Evolutionary conservation across 352 stramenopile species (phyloP).

Genomic region (Aphanomyces cochlioides): DNA sequence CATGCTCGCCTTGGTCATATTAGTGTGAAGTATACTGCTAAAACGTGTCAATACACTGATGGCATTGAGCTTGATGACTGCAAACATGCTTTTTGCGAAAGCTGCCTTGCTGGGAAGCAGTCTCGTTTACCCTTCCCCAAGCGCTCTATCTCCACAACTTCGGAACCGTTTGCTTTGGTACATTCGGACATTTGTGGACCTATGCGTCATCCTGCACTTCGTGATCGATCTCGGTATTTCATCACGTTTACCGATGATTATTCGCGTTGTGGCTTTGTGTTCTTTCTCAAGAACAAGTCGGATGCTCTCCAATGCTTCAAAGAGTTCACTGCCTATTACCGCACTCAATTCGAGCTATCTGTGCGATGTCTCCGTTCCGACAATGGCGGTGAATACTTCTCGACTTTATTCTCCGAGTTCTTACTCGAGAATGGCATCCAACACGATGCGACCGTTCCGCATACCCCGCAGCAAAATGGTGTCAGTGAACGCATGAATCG

Average conservation of each 20-base stretch:
- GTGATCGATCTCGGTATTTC: background rate
- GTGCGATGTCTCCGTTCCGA: background rate
- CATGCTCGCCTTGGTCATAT: background rate
- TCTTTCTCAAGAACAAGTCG: conserved; percentile 3
- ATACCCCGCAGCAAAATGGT: no score
- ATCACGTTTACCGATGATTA: conserved; percentile 11
- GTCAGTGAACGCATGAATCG: no score
- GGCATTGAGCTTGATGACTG: background rate
- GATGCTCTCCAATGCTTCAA: background rate
- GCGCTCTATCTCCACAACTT: background rate
- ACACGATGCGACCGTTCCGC: no score
- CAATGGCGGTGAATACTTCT: no score
- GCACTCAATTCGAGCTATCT: background rate
- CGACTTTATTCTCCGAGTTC: no score
- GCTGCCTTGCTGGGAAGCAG: conserved; percentile 8
- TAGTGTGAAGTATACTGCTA: background rate
- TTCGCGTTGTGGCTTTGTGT: background rate
- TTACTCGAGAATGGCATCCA: no score
- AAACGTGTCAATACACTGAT: background rate
- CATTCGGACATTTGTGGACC: background rate
- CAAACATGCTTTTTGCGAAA: background rate
- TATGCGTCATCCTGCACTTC: background rate
- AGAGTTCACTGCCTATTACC: background rate
- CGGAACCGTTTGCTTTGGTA: background rate
- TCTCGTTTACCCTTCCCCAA: background rate